Conservation (phyloP, 78 protist genomes). For the Dictyostelium purpureum region DNA sequence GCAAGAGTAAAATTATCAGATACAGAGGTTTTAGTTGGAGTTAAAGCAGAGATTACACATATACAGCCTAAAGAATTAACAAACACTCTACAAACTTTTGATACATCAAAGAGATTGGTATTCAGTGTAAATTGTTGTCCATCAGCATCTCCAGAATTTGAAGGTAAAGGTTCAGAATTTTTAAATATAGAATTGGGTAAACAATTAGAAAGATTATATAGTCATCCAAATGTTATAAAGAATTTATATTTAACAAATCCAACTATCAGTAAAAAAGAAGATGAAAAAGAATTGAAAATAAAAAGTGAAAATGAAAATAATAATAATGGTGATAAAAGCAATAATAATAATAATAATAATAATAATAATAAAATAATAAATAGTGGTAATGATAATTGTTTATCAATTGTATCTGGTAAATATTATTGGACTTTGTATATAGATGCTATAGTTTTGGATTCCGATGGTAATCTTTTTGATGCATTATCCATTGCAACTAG, state of each 20-base stretch:
- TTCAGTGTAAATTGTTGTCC: conserved; percentile 69
- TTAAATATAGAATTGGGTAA: conserved; percentile 75
- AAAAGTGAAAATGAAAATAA: neutral
- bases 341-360: too few relatives aligned
- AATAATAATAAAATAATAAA: neutral
- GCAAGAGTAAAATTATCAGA: conserved; percentile 51
- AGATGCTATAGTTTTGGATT: conserved; percentile 83
- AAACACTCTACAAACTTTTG: neutral
- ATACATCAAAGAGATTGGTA: conserved; percentile 36
- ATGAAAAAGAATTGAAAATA: neutral
- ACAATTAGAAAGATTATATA: conserved; percentile 59
- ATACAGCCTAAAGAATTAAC: neutral
- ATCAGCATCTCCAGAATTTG: conserved; percentile 84
- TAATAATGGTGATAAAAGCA: too few relatives aligned
- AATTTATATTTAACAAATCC: conserved; percentile 10
- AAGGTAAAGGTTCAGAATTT: conserved; percentile 67
- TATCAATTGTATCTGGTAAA: conserved; percentile 71
- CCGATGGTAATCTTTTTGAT: conserved; percentile 85
- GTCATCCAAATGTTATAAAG: conserved; percentile 7
- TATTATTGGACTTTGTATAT: conserved; percentile 82
- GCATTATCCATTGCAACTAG: conserved; percentile 77
- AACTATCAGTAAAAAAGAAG: neutral
- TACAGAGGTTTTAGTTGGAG: conserved; percentile 82
- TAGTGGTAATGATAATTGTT: neutral
- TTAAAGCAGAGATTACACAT: conserved; percentile 73